Evolutionary conservation across 306 rosid genomes (phyloP).

Genomic region (peach (Prunus persica)): DNA sequence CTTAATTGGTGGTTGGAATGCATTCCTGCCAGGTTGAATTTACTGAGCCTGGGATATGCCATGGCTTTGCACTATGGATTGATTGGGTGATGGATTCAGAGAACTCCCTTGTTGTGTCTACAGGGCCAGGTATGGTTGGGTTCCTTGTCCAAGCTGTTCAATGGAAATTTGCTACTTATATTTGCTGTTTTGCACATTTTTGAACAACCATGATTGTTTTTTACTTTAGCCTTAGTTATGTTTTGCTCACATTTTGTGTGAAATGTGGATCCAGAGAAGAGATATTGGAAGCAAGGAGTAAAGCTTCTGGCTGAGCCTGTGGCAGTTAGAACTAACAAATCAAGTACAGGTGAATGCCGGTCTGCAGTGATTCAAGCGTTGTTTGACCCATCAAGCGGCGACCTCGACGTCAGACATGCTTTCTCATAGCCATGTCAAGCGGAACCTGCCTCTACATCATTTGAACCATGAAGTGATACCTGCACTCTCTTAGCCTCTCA

Average conservation of each 20-base stretch:
- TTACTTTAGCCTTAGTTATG: background rate
- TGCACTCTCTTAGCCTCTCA: background rate
- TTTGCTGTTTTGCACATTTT: background rate
- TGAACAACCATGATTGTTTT: background rate
- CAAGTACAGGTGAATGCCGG: constrained; percentile 20
- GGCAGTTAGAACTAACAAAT: constrained; percentile 38
- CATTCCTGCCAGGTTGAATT: constrained; percentile 53
- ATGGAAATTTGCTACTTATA: background rate
- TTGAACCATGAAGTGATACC: background rate
- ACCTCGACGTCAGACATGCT: constrained; percentile 39
- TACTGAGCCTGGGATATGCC: constrained; percentile 64
- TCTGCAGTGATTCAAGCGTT: constrained; percentile 59
- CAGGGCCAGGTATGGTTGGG: constrained; percentile 75
- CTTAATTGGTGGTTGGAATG: constrained; percentile 14
- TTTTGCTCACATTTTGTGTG: background rate
- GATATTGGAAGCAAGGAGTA: constrained; percentile 93
- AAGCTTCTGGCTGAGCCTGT: constrained; percentile 77
- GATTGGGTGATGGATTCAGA: constrained; percentile 87
- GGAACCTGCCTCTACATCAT: background rate
- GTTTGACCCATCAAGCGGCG: constrained; percentile 62
- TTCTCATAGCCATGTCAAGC: constrained; percentile 31
- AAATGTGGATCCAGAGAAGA: constrained; percentile 55
- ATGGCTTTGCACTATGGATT: constrained; percentile 83
- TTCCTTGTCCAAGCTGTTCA: constrained; percentile 7
- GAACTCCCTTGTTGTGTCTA: constrained; percentile 54